phyloP scores from a whole-genome alignment of 2,329 filamentous ascomycete genomes.

The Cercospora zeina region DNA sequence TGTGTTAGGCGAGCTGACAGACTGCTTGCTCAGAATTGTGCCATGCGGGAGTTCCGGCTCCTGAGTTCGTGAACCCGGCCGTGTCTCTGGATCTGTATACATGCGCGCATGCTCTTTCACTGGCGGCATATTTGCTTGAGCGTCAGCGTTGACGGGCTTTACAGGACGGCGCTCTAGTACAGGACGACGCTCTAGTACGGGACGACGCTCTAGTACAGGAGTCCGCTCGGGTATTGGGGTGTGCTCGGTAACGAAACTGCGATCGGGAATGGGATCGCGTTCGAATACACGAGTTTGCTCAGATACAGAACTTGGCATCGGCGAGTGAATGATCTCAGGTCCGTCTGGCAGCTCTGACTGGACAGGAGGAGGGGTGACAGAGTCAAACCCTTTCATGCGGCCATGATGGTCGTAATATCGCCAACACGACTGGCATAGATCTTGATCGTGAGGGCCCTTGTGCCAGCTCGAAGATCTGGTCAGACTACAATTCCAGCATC shows the following conservation, averaged over 20 bases:
- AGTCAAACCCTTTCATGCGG: constrained; percentile 34
- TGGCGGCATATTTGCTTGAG: neutral
- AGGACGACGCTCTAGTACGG: neutral
- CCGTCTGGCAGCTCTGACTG: neutral
- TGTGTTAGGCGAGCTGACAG: neutral
- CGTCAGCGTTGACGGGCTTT: neutral
- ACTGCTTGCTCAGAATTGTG: neutral
- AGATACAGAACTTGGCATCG: neutral
- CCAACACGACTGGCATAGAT: constrained; percentile 37
- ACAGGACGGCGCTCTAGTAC: neutral
- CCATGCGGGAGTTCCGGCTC: neutral
- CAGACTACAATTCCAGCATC: constrained; percentile 37
- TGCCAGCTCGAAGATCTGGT: constrained; percentile 32
- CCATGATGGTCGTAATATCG: constrained; percentile 37
- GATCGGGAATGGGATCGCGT: neutral
- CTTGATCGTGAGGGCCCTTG: constrained; percentile 33
- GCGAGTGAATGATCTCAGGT: neutral
- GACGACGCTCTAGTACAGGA: neutral
- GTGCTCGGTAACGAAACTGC: neutral
- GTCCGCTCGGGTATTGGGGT: neutral
- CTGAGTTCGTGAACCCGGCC: neutral
- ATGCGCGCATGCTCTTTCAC: neutral
- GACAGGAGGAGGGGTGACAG: constrained; percentile 25
- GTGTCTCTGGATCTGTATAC: neutral
- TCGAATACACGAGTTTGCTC: neutral